A percentile compares a stretch with the other conserved stretches of the same genome.
Evolutionary conservation across 2,329 filamentous ascomycete genomes (phyloP).

Genomic region (Volutella citrinella): DNA sequence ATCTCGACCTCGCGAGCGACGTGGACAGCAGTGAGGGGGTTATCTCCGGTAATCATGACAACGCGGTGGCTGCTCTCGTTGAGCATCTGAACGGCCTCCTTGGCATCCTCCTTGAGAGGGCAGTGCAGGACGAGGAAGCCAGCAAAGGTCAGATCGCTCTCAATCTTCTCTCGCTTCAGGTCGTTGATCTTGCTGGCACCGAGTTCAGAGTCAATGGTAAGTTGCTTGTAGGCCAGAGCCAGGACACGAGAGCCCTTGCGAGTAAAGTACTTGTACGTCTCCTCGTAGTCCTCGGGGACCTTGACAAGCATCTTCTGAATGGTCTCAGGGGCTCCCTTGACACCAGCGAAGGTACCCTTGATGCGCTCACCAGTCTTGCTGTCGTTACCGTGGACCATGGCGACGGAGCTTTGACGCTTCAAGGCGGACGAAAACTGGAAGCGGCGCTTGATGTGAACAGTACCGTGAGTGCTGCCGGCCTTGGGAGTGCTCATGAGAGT

Average conservation of each 20-base stretch:
- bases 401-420: conserved; percentile 93
- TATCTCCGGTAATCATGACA: conserved; percentile 99
- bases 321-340: conserved; percentile 96
- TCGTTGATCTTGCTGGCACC: conserved; percentile 86
- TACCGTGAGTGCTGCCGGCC: conserved; percentile 48
- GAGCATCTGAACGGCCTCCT: conserved; percentile 91
- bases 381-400: conserved; percentile 73
- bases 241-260: conserved; percentile 92
- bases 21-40: conserved; percentile 92
- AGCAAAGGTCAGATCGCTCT: conserved; percentile 80
- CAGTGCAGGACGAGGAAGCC: conserved; percentile 95
- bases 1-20: conserved; percentile 96
- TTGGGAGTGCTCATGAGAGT: conserved; percentile 62
- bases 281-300: conserved; percentile 85
- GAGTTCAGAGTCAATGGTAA: conserved; percentile 78
- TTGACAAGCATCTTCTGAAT: conserved; percentile 89
- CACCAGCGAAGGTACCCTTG: conserved; percentile 85
- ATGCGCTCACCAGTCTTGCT: conserved; percentile 70
- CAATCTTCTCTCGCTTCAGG: conserved; percentile 88
- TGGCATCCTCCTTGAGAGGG: conserved; percentile 92
- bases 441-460: conserved; percentile 90
- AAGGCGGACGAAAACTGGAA: conserved; percentile 98
- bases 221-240: conserved; percentile 88
- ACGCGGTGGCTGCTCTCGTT: conserved; percentile 98
- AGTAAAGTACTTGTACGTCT: conserved; percentile 98